Percentiles rank a stretch among this genome's conserved stretches.
Conservation (phyloP, 441 rosid species). For the Gossypium aridum region DNA sequence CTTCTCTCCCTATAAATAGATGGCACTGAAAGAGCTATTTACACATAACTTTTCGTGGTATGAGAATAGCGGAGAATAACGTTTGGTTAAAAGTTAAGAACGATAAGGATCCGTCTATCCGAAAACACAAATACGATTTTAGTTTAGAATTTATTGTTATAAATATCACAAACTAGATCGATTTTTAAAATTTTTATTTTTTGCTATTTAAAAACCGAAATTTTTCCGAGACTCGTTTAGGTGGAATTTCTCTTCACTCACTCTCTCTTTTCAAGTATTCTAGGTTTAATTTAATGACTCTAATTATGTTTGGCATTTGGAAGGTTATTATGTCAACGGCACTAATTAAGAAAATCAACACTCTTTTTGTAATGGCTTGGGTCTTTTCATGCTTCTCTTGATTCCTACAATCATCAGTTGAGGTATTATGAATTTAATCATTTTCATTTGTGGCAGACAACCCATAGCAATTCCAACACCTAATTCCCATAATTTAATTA, state of each 20-base stretch:
- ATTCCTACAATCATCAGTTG: slow-evolving; percentile 46
- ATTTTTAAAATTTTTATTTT: no score
- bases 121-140: no score
- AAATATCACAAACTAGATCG: no score
- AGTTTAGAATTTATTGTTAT: no score
- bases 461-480: slow-evolving; percentile 17
- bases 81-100: no score
- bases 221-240: no score
- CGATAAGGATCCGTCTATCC: no score
- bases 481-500: slow-evolving; percentile 17
- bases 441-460: slow-evolving; percentile 57
- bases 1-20: no score
- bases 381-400: slow-evolving; percentile 52
- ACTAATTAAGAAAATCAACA: slow-evolving; percentile 22
- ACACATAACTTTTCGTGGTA: no score
- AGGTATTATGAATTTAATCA: slow-evolving; percentile 13
- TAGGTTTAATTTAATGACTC: not conserved
- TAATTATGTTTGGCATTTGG: not conserved
- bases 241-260: not conserved
- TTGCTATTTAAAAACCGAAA: no score
- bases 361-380: slow-evolving; percentile 29
- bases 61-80: no score
- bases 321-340: not conserved
- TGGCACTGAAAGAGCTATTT: no score
- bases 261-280: not conserved